Base-by-base conservation (phyloP, 495 filamentous ascomycete genomes). In the Glonium stellatum region DNA sequence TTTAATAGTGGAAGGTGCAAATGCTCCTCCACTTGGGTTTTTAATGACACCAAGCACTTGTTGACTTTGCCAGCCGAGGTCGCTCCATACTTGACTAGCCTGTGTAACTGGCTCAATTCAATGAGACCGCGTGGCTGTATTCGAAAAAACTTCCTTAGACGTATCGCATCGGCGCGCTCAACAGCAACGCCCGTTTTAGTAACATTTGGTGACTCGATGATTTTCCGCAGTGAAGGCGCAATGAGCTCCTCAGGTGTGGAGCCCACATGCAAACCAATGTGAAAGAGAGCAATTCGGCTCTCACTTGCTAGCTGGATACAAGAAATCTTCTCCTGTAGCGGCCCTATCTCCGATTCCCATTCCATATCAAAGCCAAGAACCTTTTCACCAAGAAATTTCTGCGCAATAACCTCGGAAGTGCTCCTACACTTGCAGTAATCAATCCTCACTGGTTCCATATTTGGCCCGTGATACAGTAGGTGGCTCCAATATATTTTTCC, bases 71-170 rank as follows among this genome's bases (percentile, higher is more conserved):
- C 74, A 54, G 81, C 72, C 15, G 74, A 77, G 25, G 49, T 66
- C 12, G 68, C 69, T 5, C 76, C 82, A 63, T 80, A 84, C 52
- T 84, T 85, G 55, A 95, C 77, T 25, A 95, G 71, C 66, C 82
- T 89, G 72, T 88, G 83, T 9, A 95, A 70, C 68, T 93, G 85
- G 62, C 86, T 90, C 8, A 96, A 79, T 67, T 96, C 91, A 46
- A 92, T 83, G 19, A 87, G 75, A 1, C 87, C 85, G 34, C 73
- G 78, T 0, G 84, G 74, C 15, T 87, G 66, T 54, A 96, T 77
- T 0, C 72, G 72, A 10, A 95, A 76, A 60, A 74, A 84, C n/a
- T 83, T 84, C 6, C 79, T 76, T 15, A 96, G 65, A 49, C 90
- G 79, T 0, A 81, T 85, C 60, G 82, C 82, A 67, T 96, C 91